Evolutionary conservation across 2,329 filamentous ascomycete genomes (phyloP).

Genomic region (Aspergillus tanneri): DNA sequence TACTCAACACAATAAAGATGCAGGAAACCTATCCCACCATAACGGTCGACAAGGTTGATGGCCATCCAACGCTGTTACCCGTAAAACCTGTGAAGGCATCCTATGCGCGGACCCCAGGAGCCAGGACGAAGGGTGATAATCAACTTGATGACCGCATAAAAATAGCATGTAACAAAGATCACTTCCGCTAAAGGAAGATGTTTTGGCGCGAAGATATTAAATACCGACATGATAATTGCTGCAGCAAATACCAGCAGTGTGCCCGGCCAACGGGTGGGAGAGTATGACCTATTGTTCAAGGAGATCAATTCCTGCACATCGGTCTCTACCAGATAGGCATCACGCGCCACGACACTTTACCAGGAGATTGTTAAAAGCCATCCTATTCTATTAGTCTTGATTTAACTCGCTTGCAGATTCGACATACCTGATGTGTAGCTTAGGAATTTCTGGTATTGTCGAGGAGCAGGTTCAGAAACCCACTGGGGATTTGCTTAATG

Average conservation of each 20-base stretch:
- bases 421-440: constrained; percentile 47
- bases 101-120: too few species aligned
- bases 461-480: constrained; percentile 48
- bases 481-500: too few species aligned
- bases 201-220: constrained; percentile 44
- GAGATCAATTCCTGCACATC: constrained; percentile 49
- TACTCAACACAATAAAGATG: too few species aligned
- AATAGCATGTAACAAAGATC: too few species aligned
- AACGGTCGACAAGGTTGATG: too few species aligned
- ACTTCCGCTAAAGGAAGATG: constrained; percentile 43
- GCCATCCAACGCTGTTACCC: too few species aligned
- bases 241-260: constrained; percentile 46
- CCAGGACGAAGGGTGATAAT: too few species aligned
- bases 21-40: too few species aligned
- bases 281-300: constrained; percentile 45
- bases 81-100: too few species aligned
- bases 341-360: constrained; percentile 47
- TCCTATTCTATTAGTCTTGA: constrained; percentile 22
- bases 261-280: constrained; percentile 45
- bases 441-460: constrained; percentile 41
- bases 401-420: neutral
- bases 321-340: constrained; percentile 46
- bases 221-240: constrained; percentile 39
- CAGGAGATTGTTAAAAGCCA: constrained; percentile 48
- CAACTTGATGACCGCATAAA: too few species aligned